Evolutionary conservation across 768 basidiomycete genomes (phyloP).

Genomic region (Suillus spraguei): DNA sequence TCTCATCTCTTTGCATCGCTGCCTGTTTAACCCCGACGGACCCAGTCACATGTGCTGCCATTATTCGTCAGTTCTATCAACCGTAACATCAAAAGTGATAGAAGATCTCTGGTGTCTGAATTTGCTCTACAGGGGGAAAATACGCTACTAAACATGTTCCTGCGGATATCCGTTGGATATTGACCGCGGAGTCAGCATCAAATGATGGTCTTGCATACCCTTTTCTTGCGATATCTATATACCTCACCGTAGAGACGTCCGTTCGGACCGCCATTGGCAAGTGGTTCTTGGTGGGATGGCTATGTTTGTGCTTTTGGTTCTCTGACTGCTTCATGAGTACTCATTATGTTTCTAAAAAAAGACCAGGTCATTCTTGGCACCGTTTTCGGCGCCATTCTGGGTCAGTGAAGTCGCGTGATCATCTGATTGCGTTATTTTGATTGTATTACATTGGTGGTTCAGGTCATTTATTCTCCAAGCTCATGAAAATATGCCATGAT

Average conservation of each 20-base stretch:
- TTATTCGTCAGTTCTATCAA: too few species aligned
- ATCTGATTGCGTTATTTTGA: background rate
- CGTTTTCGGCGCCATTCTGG: constrained; percentile 61
- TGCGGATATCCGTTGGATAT: constrained; percentile 71
- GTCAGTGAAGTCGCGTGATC: constrained; percentile 20
- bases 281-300: constrained; percentile 87
- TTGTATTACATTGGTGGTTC: constrained; percentile 7
- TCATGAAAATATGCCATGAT: constrained; percentile 73
- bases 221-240: constrained; percentile 84
- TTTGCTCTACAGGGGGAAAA: constrained; percentile 53
- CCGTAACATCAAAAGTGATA: too few species aligned
- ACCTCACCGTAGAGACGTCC: constrained; percentile 73
- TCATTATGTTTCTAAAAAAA: constrained; percentile 28
- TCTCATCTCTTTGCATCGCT: too few species aligned
- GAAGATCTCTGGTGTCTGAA: background rate
- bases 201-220: constrained; percentile 97
- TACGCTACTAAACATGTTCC: constrained; percentile 74
- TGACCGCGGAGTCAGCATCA: constrained; percentile 88
- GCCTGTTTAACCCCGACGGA: too few species aligned
- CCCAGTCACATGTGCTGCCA: too few species aligned
- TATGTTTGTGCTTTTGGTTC: constrained; percentile 50
- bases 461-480: constrained; percentile 66
- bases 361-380: constrained; percentile 84
- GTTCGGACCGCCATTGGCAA: constrained; percentile 67
- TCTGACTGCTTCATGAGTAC: constrained; percentile 2